phyloP scores from a whole-genome alignment of 495 filamentous ascomycete species.

The Copromyces sp. region DNA sequence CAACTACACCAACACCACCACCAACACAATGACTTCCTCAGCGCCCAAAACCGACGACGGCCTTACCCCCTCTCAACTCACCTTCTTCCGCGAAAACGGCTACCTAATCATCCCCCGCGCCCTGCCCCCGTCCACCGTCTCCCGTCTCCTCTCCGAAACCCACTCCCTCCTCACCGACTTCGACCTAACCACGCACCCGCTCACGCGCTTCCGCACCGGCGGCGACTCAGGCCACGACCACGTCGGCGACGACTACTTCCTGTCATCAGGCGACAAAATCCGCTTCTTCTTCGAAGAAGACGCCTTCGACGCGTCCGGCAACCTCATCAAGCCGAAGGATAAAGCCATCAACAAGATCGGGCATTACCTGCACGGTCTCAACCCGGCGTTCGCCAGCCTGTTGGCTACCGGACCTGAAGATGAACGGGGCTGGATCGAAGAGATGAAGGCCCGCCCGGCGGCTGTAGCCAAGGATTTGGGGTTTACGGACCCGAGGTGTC shows the following conservation, averaged over 20 bases:
- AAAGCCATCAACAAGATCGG: constrained; percentile 94
- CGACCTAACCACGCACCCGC: constrained; percentile 67
- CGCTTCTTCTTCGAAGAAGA: constrained; percentile 96
- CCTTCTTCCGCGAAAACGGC: constrained; percentile 67
- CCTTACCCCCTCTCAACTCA: constrained; percentile 62
- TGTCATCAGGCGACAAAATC: constrained; percentile 77
- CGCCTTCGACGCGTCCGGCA: constrained; percentile 49
- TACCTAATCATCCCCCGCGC: constrained; percentile 82
- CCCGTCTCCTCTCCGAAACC: constrained; percentile 63
- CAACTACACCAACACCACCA: not conserved
- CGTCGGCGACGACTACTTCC: constrained; percentile 93
- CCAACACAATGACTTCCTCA: not conserved
- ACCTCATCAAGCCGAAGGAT: constrained; percentile 63
- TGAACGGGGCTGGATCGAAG: constrained; percentile 5
- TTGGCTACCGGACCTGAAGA: constrained; percentile 39
- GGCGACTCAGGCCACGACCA: constrained; percentile 52
- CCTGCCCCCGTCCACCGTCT: constrained; percentile 52
- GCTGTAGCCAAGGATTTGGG: constrained; percentile 61
- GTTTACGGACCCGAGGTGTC: constrained; percentile 56
- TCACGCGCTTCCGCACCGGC: constrained; percentile 88
- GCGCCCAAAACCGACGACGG: constrained; percentile 18
- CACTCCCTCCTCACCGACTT: constrained; percentile 64
- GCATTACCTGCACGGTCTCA: constrained; percentile 73
- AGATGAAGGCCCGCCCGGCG: constrained; percentile 29
- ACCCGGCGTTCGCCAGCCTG: constrained; percentile 56